Evolutionary conservation across 2,329 filamentous ascomycete species (phyloP), one percentile per base, ranked within the genome.

Genomic region (Nannizziopsis arthrosporioides): DNA sequence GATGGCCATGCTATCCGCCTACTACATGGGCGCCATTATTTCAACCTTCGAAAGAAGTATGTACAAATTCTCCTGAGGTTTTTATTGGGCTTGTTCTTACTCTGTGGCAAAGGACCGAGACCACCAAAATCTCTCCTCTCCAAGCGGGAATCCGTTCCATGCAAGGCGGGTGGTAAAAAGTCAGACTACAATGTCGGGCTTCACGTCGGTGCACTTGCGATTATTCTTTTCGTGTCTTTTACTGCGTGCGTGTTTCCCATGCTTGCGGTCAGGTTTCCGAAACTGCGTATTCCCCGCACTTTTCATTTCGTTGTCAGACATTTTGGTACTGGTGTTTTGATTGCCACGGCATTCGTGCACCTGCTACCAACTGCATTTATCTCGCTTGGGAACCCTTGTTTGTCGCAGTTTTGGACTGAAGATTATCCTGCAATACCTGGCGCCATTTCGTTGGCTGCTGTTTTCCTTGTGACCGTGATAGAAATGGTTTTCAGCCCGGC

Each of bases 321-420:
- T 67, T 84, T 86, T 55, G 84, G 85, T 59, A 92, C 85, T 1
- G 85, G 85, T 51, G 86, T 77, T 6, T 61, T 77, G 34, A 75
- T 77, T 44, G 74, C 74, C 9, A 77, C 74, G 11, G 74, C 74
- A 14, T 77, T 77, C 53, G 73, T 77, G 2, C 74, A 77, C 59
- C 66, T 81, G n/a, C 69, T 81, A 4, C 78, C 78, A 9, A 81
- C 77, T 1, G 78, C 78, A 17, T 81, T 80, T 55, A 67, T 70
- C 15, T 80, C 74, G 11, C 63, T 81, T 30, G 78, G 76, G 8
- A 73, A 81, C 56, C 73, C 75, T 63, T 82, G 78, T 65, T 77
- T 94, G 0, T 85, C 87, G 7, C 71, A 75, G 49, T 71, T 72
- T 54, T 71, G 70, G 67, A 71, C 64, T 27, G 57, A 63, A 1